Evolutionary conservation across 352 stramenopile genomes (phyloP), one percentile per base, ranked within the genome.

Genomic region (Phytophthora pluvialis): DNA sequence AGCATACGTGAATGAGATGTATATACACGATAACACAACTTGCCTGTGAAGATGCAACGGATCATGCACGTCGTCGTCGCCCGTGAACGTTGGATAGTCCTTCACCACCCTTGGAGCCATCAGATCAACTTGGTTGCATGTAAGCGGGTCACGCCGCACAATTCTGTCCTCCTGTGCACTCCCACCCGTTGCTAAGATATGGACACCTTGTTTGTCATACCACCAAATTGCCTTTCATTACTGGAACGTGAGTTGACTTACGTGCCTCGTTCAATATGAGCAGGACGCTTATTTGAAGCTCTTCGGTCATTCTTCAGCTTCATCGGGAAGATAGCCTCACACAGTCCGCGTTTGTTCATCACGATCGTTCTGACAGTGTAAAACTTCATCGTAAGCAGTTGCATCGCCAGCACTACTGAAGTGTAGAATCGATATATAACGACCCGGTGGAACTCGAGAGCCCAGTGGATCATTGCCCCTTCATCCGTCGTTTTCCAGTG

Each of bases 311-410:
- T 55, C 32, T 55, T 35, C 40, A 28, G 9, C 40, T 60, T 60
- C 10, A n/a, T 15, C 2, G 29, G 28, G 1, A 60, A 28, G 39
- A 60, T 25, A 1, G 8, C 21, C 9, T 46, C 31, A 28, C 29
- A 33, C n/a, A 60, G 16, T 0, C 40, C 52, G 21, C 36, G 32
- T n/a, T 38, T 25, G 21, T 39, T 42, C 35, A 16, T 48, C 44
- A 63, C 55, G 9, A 55, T 43, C 15, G 55, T 63, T 16, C 55
- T 32, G 4, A 65, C n/a, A 13, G 4, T 52, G 40, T 57, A n/a
- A n/a, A n/a, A n/a, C n/a, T n/a, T n/a, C n/a, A n/a, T n/a, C n/a
- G n/a, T n/a, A n/a, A n/a, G n/a, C 3, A 55, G 13, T n/a, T 55
- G 43, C 55, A 63, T 55, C 0, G 44, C 43, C n/a, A 54, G 31